Evolutionary conservation across 768 basidiomycete genomes (phyloP).

Genomic region (Hericium alpestre): DNA sequence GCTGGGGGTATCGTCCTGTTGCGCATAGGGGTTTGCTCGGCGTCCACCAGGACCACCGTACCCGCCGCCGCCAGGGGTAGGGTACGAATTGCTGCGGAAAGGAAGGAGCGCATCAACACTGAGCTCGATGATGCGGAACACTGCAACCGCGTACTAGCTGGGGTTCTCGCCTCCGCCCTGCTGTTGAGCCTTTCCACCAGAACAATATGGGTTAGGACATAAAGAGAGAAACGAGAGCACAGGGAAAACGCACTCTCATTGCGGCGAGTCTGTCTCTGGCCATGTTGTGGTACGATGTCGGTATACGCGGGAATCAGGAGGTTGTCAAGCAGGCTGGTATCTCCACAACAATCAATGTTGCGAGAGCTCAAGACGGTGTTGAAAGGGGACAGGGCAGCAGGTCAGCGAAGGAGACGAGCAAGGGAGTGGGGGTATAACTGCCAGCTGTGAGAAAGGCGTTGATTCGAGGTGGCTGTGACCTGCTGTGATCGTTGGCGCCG

Average conservation of each 20-base stretch:
- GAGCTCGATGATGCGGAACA: slow-evolving; percentile 1
- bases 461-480: not conserved
- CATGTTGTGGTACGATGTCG: slow-evolving; percentile 28
- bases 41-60: slow-evolving; percentile 19
- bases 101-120: not conserved
- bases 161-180: slow-evolving; percentile 42
- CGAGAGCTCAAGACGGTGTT: not conserved
- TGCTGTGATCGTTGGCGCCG: not conserved
- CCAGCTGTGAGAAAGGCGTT: not conserved
- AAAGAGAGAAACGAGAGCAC: slow-evolving; percentile 6
- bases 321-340: not conserved
- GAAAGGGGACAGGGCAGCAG: not conserved
- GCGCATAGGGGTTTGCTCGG: slow-evolving; percentile 53
- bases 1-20: slow-evolving; percentile 44
- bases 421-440: not conserved
- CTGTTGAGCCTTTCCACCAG: slow-evolving; percentile 49
- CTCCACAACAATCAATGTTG: slow-evolving; percentile 17
- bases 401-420: not conserved
- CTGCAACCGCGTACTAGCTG: slow-evolving; percentile 31
- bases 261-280: slow-evolving; percentile 88
- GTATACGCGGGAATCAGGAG: not conserved
- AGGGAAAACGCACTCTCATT: slow-evolving; percentile 51
- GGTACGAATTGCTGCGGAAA: slow-evolving; percentile 7
- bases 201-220: not conserved
- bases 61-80: slow-evolving; percentile 8